A percentile compares a stretch with the other conserved stretches of the same genome.
Conservation (phyloP, 2,329 filamentous ascomycete genomes). For the Epichloe coenophiala region DNA sequence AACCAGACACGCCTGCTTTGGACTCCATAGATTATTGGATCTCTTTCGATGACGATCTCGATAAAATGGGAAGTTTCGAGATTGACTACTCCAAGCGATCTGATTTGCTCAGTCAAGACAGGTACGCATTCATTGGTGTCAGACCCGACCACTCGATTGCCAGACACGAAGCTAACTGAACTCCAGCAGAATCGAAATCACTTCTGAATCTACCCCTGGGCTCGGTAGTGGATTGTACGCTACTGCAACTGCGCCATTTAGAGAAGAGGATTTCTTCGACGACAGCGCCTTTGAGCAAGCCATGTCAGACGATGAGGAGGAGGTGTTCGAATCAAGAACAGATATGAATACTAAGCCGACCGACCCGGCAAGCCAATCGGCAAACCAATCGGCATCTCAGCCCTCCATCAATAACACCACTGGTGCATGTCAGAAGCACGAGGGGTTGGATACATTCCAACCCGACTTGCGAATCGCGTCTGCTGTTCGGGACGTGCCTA, state of each 20-base stretch:
- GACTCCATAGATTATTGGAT: slow-evolving; percentile 42
- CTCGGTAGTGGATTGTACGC: slow-evolving; percentile 28
- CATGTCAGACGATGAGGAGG: slow-evolving; percentile 44
- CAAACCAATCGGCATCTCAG: background rate
- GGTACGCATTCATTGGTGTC: slow-evolving; percentile 10
- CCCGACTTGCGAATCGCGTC: slow-evolving; percentile 34
- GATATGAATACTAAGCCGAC: slow-evolving; percentile 28
- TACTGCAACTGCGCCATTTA: slow-evolving; percentile 18
- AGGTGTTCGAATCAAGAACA: slow-evolving; percentile 36
- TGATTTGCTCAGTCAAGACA: slow-evolving; percentile 16
- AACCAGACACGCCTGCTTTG: slow-evolving; percentile 27
- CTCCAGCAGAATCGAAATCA: slow-evolving; percentile 6
- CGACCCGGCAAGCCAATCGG: background rate
- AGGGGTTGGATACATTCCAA: slow-evolving; percentile 43
- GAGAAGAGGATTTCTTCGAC: slow-evolving; percentile 33
- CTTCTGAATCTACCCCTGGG: slow-evolving; percentile 21
- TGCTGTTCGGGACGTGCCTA: slow-evolving; percentile 24
- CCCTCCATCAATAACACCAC: slow-evolving; percentile 35
- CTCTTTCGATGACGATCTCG: slow-evolving; percentile 33
- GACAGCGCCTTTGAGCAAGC: slow-evolving; percentile 42
- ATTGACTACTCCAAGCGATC: slow-evolving; percentile 28
- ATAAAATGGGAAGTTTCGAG: slow-evolving; percentile 27
- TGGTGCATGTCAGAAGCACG: slow-evolving; percentile 38
- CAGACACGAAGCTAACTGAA: background rate
- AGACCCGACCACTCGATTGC: background rate